Percentiles rank a stretch among this genome's conserved stretches.
Evolutionary conservation across 2,329 filamentous ascomycete genomes (phyloP).

Genomic region (Uncinocarpus reesii): DNA sequence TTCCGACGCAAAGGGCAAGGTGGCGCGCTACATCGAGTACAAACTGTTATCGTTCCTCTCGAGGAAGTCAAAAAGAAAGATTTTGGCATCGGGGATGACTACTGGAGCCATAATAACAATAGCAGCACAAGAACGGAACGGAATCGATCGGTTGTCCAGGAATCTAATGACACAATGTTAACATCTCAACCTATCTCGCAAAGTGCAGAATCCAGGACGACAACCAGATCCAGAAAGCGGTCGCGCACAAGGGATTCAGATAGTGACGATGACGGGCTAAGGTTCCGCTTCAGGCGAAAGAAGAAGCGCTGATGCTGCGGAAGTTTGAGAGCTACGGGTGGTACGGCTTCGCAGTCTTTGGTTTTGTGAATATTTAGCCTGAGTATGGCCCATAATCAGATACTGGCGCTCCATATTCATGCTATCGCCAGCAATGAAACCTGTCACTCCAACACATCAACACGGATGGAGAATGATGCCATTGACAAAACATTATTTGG

Average conservation of each 20-base stretch:
- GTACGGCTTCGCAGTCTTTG: too few species aligned
- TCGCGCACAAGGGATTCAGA: slow-evolving; percentile 38
- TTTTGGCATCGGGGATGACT: slow-evolving; percentile 64
- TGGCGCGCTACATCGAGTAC: slow-evolving; percentile 33
- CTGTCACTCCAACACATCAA: too few species aligned
- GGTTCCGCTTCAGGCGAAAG: slow-evolving; percentile 46
- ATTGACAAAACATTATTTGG: too few species aligned
- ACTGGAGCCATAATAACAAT: slow-evolving; percentile 49
- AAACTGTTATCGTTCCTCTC: slow-evolving; percentile 57
- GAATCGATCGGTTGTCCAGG: slow-evolving; percentile 17
- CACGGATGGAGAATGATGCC: too few species aligned
- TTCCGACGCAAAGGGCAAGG: slow-evolving; percentile 45
- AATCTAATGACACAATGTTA: slow-evolving; percentile 7
- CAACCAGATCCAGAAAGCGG: slow-evolving; percentile 2
- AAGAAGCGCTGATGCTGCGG: slow-evolving; percentile 18
- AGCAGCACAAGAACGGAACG: slow-evolving; percentile 22
- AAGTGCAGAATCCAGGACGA: background rate
- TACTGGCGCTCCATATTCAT: too few species aligned
- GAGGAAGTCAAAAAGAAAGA: slow-evolving; percentile 61
- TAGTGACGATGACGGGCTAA: slow-evolving; percentile 46
- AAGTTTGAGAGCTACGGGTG: too few species aligned
- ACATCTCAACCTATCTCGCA: slow-evolving; percentile 9
- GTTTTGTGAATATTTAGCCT: too few species aligned
- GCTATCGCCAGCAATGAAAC: too few species aligned
- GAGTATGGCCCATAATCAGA: too few species aligned